phyloP scores from a whole-genome alignment of 768 basidiomycete species.

The Mrakia hoshinonis region DNA sequence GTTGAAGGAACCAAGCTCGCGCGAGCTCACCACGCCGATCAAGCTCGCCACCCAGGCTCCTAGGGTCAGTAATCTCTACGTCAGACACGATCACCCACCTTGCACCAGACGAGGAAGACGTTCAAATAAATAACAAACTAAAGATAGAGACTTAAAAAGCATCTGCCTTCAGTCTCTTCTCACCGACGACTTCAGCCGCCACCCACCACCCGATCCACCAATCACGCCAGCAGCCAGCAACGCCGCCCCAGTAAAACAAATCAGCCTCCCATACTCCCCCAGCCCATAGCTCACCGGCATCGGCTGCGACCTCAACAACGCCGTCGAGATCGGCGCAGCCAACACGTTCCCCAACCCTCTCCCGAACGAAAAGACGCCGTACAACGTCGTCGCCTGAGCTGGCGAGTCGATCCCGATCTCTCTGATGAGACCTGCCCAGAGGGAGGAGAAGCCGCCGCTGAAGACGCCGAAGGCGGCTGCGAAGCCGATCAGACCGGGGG shows the following conservation, averaged over 20 bases:
- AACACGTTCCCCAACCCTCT: neutral
- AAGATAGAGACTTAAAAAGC: neutral
- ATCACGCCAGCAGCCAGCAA: neutral
- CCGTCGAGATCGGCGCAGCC: neutral
- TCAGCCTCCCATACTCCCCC: neutral
- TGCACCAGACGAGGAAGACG: too few relatives aligned
- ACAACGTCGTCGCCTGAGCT: neutral
- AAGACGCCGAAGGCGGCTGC: neutral
- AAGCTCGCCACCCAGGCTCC: neutral
- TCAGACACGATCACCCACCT: neutral
- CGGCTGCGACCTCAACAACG: neutral
- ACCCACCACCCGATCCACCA: neutral
- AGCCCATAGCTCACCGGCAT: neutral
- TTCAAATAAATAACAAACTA: too few relatives aligned
- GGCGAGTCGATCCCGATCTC: neutral
- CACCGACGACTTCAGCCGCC: neutral
- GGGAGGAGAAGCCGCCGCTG: neutral
- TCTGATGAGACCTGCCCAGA: neutral
- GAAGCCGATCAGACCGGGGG: neutral
- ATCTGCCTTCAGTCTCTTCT: neutral
- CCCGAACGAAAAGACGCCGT: neutral
- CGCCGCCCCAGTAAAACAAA: neutral
- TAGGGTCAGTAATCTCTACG: neutral
- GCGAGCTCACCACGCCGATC: too few relatives aligned
- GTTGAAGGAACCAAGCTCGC: neutral